Percentiles rank a stretch among this genome's conserved stretches.
These are phyloP conservation scores for Kitagawia praeruptora DNA, from an alignment of 129 eudicot genomes.

Conservation along the genomic window DNA sequence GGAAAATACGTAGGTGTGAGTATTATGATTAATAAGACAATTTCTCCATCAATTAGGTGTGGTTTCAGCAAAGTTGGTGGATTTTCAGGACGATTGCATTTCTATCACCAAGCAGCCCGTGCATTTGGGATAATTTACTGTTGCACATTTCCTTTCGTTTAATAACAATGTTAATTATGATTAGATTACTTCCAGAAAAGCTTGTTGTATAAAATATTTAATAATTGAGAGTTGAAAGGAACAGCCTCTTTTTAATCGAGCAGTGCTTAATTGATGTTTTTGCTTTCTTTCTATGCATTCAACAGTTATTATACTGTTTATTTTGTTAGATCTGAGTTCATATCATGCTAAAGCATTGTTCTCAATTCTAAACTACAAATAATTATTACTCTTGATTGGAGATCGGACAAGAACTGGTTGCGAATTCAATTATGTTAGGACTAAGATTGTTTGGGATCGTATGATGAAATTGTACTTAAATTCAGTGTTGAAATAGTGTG, in stretches of 20 bases:
- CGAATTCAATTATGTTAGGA: not conserved
- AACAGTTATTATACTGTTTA: not conserved
- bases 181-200: not conserved
- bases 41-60: constrained; percentile 50
- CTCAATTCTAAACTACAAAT: too few relatives aligned
- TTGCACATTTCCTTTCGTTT: constrained; percentile 7
- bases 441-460: not conserved
- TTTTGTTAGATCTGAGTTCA: not conserved
- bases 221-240: constrained; percentile 8
- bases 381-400: not conserved
- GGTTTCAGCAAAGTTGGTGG: constrained; percentile 32
- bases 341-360: not conserved
- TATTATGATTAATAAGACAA: constrained; percentile 25
- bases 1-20: constrained; percentile 13
- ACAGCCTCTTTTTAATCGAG: constrained; percentile 10
- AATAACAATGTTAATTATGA: constrained; percentile 3
- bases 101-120: constrained; percentile 26
- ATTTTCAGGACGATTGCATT: constrained; percentile 39
- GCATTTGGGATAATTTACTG: constrained; percentile 29
- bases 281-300: not conserved
- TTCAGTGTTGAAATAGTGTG: not conserved
- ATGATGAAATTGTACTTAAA: not conserved
- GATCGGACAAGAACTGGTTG: not conserved
- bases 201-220: constrained; percentile 11
- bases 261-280: constrained; percentile 10